Conservation (phyloP, 2,329 filamentous ascomycete species). For the Clarireedia monteithiana region DNA sequence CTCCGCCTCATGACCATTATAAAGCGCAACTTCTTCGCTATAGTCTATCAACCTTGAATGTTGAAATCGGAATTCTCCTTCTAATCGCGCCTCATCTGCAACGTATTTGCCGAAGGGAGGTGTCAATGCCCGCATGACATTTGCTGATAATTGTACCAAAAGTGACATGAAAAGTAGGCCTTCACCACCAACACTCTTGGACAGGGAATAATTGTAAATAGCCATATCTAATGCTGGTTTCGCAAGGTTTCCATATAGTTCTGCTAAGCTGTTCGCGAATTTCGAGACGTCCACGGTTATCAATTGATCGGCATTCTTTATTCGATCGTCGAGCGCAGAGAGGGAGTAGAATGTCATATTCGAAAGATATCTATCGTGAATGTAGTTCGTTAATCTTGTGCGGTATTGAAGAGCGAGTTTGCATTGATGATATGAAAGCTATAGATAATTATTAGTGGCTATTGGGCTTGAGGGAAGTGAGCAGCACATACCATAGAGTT, state of each 20-base stretch:
- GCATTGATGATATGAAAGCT: slow-evolving; percentile 95
- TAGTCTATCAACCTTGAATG: slow-evolving; percentile 94
- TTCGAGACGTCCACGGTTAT: slow-evolving; percentile 95
- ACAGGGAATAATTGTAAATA: slow-evolving; percentile 93
- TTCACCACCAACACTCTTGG: slow-evolving; percentile 90
- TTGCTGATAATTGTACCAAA: slow-evolving; percentile 83
- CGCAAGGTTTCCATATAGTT: slow-evolving; percentile 91
- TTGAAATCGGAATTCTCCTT: slow-evolving; percentile 94
- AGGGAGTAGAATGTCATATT: slow-evolving; percentile 97
- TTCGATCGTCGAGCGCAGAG: slow-evolving; percentile 88
- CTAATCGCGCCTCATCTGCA: slow-evolving; percentile 86
- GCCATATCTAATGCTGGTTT: slow-evolving; percentile 93
- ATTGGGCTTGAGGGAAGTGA: neutral
- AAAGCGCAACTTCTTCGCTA: slow-evolving; percentile 88
- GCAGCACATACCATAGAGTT: slow-evolving; percentile 78
- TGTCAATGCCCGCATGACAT: slow-evolving; percentile 87
- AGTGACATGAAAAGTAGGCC: slow-evolving; percentile 93
- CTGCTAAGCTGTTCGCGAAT: slow-evolving; percentile 90
- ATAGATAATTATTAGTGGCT: slow-evolving; percentile 12
- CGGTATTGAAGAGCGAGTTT: slow-evolving; percentile 89
- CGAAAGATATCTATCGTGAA: slow-evolving; percentile 94
- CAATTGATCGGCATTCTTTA: slow-evolving; percentile 97
- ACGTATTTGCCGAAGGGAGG: slow-evolving; percentile 97
- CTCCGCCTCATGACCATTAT: slow-evolving; percentile 85
- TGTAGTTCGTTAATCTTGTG: slow-evolving; percentile 84